These are phyloP conservation scores for Boletus sp. DNA, from an alignment of 768 basidiomycete species.

Conservation along the genomic window DNA sequence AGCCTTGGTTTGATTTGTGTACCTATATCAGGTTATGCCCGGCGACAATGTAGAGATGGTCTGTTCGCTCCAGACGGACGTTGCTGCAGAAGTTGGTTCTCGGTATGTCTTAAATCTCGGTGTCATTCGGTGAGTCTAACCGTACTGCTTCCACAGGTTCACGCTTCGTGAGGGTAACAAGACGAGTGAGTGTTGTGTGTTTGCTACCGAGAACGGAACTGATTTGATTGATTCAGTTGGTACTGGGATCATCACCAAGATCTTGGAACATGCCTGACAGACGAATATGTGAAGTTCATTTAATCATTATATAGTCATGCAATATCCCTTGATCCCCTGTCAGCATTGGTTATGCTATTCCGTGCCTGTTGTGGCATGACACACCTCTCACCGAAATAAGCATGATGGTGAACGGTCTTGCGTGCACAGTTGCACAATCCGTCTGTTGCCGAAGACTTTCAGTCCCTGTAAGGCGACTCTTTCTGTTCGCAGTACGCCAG, in stretches of 20 bases:
- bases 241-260: constrained; percentile 91
- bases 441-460: neutral
- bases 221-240: constrained; percentile 54
- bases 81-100: constrained; percentile 85
- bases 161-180: constrained; percentile 94
- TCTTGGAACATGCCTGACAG: constrained; percentile 46
- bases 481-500: no score
- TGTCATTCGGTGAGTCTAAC: neutral
- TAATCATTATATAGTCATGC: constrained; percentile 19
- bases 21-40: constrained; percentile 83
- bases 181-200: constrained; percentile 57
- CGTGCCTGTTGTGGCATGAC: neutral
- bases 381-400: neutral
- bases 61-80: constrained; percentile 76
- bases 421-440: neutral
- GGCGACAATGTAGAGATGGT: constrained; percentile 97
- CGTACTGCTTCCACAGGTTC: constrained; percentile 43
- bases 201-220: constrained; percentile 1
- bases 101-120: constrained; percentile 41
- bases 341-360: constrained; percentile 15
- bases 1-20: neutral
- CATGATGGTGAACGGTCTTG: neutral
- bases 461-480: neutral
- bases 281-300: constrained; percentile 5
- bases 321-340: constrained; percentile 21